Conservation (phyloP, 305 asterid species). For the Fraxinus sp. region DNA sequence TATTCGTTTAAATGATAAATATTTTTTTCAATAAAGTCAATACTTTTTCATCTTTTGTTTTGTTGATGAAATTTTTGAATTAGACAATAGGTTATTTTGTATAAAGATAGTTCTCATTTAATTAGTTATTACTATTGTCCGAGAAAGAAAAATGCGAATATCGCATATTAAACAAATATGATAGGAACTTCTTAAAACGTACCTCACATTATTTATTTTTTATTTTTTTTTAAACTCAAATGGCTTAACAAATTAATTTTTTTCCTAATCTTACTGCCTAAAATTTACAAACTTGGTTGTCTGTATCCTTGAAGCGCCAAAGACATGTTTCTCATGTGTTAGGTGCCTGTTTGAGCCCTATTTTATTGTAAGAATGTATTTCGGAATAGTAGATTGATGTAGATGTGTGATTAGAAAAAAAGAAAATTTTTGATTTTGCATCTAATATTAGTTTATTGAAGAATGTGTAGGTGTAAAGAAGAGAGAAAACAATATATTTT, state of each 20-base stretch:
- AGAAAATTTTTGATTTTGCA: not conserved
- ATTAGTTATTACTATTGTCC: not conserved
- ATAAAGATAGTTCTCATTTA: not conserved
- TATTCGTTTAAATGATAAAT: not conserved
- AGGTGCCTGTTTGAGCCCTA: not conserved
- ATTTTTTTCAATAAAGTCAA: not conserved
- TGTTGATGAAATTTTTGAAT: not conserved
- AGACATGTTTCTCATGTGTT: not conserved
- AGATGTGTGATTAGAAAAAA: not conserved
- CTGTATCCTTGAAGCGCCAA: not conserved
- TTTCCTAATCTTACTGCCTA: not conserved
- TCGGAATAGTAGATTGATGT: not conserved
- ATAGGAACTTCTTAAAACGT: not conserved
- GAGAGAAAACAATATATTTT: not conserved
- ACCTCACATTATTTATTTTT: not conserved
- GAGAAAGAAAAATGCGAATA: not conserved
- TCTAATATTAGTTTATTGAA: not conserved
- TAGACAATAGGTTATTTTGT: not conserved
- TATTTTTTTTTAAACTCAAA: not conserved
- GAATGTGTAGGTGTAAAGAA: not conserved
- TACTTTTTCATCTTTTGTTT: not conserved
- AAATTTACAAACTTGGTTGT: not conserved
- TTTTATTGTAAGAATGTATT: not conserved
- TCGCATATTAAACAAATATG: not conserved
- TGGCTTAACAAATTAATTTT: not conserved